Evolutionary conservation across 2,329 filamentous ascomycete species (phyloP).

Genomic region (Penicillium paneum): DNA sequence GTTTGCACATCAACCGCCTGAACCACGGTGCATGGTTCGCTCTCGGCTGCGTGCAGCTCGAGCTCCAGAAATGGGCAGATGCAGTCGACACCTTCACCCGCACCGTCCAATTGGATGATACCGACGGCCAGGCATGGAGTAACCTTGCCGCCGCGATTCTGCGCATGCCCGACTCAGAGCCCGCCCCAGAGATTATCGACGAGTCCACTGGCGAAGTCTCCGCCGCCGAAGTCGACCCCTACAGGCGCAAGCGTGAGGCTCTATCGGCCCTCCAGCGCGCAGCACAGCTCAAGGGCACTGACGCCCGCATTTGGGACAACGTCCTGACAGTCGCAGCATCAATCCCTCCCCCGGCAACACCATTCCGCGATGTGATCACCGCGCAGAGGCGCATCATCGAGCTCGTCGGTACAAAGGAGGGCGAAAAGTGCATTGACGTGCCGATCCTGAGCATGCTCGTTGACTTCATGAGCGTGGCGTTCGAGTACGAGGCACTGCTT

Average conservation of each 20-base stretch:
- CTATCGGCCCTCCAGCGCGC: slow-evolving; percentile 84
- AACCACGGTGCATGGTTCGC: slow-evolving; percentile 86
- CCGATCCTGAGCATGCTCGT: slow-evolving; percentile 70
- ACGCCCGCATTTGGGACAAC: slow-evolving; percentile 95
- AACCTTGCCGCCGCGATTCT: slow-evolving; percentile 85
- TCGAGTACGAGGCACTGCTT: slow-evolving; percentile 38
- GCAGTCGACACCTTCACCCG: slow-evolving; percentile 81
- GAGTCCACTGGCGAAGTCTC: slow-evolving; percentile 25
- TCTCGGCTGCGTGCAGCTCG: slow-evolving; percentile 80
- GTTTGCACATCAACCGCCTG: slow-evolving; percentile 73
- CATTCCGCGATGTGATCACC: slow-evolving; percentile 70
- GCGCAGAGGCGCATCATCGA: slow-evolving; percentile 73
- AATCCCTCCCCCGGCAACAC: slow-evolving; percentile 63
- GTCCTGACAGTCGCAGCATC: slow-evolving; percentile 82
- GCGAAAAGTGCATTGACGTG: slow-evolving; percentile 74
- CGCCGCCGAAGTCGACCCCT: slow-evolving; percentile 47
- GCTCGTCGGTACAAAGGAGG: slow-evolving; percentile 62
- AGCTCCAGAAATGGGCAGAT: slow-evolving; percentile 70
- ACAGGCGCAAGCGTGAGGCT: slow-evolving; percentile 67
- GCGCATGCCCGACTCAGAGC: slow-evolving; percentile 42
- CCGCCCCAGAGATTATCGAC: slow-evolving; percentile 27
- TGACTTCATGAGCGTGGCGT: slow-evolving; percentile 61
- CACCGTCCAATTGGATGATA: slow-evolving; percentile 79
- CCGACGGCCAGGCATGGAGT: slow-evolving; percentile 89
- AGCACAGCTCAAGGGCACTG: slow-evolving; percentile 75